phyloP scores from a whole-genome alignment of 768 basidiomycete species.

The Lactifluus volemus region DNA sequence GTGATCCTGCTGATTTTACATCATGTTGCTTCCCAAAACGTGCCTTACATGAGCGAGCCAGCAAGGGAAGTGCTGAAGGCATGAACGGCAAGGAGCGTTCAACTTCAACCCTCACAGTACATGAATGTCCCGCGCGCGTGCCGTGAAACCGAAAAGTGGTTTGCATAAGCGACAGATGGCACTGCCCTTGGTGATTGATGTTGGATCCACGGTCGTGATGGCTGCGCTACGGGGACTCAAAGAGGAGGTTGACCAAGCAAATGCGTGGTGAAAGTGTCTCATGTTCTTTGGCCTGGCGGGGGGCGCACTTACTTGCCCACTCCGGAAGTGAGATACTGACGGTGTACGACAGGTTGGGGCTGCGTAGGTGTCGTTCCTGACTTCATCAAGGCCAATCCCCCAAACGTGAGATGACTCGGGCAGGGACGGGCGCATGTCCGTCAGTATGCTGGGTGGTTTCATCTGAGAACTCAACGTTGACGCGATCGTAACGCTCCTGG shows the following conservation, averaged over 20 bases:
- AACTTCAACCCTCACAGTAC: no score
- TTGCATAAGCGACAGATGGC: slow-evolving; percentile 36
- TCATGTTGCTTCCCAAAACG: no score
- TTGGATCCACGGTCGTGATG: slow-evolving; percentile 69
- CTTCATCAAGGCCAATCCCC: slow-evolving; percentile 55
- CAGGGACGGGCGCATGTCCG: slow-evolving; percentile 40
- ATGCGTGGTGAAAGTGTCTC: slow-evolving; percentile 16
- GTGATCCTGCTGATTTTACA: no score
- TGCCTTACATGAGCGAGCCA: no score
- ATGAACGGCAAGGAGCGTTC: no score
- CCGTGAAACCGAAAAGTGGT: slow-evolving; percentile 26
- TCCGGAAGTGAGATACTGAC: no score
- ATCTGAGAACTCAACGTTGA: slow-evolving; percentile 5
- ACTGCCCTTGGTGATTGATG: slow-evolving; percentile 56
- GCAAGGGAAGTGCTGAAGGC: no score
- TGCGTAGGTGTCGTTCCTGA: slow-evolving; percentile 46
- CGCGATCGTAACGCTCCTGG: slow-evolving; percentile 31
- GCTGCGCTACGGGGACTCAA: slow-evolving; percentile 57
- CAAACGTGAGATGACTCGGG: slow-evolving; percentile 48
- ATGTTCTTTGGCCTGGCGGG: no score
- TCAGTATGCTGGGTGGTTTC: background rate
- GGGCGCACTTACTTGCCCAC: no score
- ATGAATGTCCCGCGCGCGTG: slow-evolving; percentile 47
- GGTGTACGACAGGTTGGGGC: no score
- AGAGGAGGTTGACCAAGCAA: slow-evolving; percentile 39